Evolutionary conservation across 2,329 filamentous ascomycete species (phyloP), one percentile per base, ranked within the genome.

Genomic region (Cordyceps javanica): DNA sequence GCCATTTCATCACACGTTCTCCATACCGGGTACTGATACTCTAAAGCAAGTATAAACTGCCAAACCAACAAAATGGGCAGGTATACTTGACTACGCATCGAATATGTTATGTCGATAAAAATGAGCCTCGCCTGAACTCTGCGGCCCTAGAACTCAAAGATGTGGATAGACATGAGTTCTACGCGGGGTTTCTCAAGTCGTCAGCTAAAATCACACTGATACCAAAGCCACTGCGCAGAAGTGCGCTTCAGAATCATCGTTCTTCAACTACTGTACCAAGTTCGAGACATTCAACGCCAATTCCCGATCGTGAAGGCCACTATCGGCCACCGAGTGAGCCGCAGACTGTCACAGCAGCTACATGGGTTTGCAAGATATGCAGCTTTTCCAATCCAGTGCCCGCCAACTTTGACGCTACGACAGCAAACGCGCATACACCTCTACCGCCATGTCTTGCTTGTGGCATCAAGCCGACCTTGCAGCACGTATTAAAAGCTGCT

Each of bases 341-440:
- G 21, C 45, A 42, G 7, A 50, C 34, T 11, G 38, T 57, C 14
- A 81, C 78, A 62, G 82, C 79, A 60, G 90, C 90, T 6, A 97
- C 91, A 4, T 97, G 93, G 93, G 87, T 97, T 21, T 97, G 93
- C 74, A 88, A 90, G 2, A 97, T 97, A 66, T 97, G 93, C 77
- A 93, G 89, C 64, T 95, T 96, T 68, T 93, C 92, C 10, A 97
- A 97, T 67, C 88, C 90, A 0, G 86, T 97, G 1, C 92, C 94
- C 0, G 89, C 90, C 38, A 97, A 96, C 70, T 97, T 97, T 69
- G 93, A 97, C 66, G 89, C 91, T 0, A 81, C 86, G 1, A 86
- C 88, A 2, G 91, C 91, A 9, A 94, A 84, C 60, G 83, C 86
- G 21, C 85, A 91, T 61, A 96, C 89, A 5, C 87, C 87, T 9